Evolutionary conservation across 1,139 yeast genomes (phyloP).

Genomic region (Blastobotrys proliferans): DNA sequence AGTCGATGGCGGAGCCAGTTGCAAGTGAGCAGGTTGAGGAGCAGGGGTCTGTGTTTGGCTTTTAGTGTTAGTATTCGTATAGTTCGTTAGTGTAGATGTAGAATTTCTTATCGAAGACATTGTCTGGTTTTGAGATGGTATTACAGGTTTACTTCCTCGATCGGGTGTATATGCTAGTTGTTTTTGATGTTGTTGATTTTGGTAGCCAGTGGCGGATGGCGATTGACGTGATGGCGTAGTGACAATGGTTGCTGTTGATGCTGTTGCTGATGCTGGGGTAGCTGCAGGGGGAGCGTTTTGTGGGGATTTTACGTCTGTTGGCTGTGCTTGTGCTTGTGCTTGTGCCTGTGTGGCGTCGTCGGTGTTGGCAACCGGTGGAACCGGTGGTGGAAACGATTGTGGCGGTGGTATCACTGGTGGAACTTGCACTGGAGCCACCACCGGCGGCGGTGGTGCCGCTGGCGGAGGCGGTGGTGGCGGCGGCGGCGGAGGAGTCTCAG

Average conservation of each 20-base stretch:
- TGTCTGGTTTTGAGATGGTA: not conserved
- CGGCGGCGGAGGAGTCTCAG: not conserved
- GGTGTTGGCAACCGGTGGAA: not conserved
- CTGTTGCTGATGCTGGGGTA: slow-evolving; percentile 17
- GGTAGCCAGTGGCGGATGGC: not conserved
- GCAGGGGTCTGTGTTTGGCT: slow-evolving; percentile 23
- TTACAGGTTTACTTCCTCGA: slow-evolving; percentile 9
- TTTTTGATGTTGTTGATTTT: not conserved
- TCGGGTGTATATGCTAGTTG: slow-evolving; percentile 10
- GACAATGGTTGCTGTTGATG: slow-evolving; percentile 19
- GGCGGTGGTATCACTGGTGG: slow-evolving; percentile 20
- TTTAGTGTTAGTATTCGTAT: slow-evolving; percentile 12
- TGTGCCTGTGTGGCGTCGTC: slow-evolving; percentile 1
- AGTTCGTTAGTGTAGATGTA: not conserved
- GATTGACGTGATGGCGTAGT: slow-evolving; percentile 13
- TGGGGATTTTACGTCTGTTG: slow-evolving; percentile 7
- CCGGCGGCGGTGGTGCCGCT: slow-evolving; percentile 21
- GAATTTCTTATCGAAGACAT: slow-evolving; percentile 1
- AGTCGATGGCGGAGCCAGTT: slow-evolving; percentile 39
- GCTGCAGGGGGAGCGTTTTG: slow-evolving; percentile 12
- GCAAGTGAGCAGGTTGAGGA: slow-evolving; percentile 28
- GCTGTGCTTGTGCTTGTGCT: slow-evolving; percentile 9
- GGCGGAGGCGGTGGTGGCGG: not conserved
- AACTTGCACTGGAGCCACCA: slow-evolving; percentile 10
- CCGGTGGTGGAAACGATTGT: slow-evolving; percentile 10